Evolutionary conservation across 2,329 filamentous ascomycete genomes (phyloP), one percentile per base, ranked within the genome.

Genomic region (Fusarium aywerte): DNA sequence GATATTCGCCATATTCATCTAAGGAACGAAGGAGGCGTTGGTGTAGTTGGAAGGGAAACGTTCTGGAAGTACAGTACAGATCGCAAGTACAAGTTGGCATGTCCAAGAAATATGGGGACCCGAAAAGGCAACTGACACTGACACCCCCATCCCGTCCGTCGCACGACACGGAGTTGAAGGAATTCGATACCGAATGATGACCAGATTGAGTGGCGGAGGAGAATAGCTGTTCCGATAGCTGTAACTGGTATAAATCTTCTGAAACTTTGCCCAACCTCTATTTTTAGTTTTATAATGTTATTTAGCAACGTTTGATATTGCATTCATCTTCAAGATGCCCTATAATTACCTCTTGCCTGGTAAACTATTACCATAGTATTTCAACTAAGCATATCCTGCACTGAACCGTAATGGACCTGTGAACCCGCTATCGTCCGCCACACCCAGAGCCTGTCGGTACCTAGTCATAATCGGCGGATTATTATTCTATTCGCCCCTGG

Each of bases 11-110:
- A 74, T 74, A 54, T 45, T 69, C 47, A 48, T 67, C 48, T 40
- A 23, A 50, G 47, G 56, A 61, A 50, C 31, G 36, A 57, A 49
- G 49, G 60, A 55, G 62, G 45, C 49, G 53, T 69, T 55, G 62
- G n/a, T 70, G 39, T 42, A 65, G 63, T 66, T 62, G 63, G 58
- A 62, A 69, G 63, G 59, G 49, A 72, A 67, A 69, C 58, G 66
- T 67, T 59, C 54, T 62, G 64, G 62, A 70, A 65, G 65, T 70
- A 71, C 62, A 62, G 67, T 62, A 70, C 71, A 73, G 68, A 72
- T 74, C 66, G 68, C 61, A 68, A 68, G 42, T 71, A 69, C 73
- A 74, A 75, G 65, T 71, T 75, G 73, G 71, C 72, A 71, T 67
- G 69, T 72, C 67, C 68, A 57, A n/a, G 59, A 70, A 69, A 62